Evolutionary conservation across 352 stramenopile genomes (phyloP).

Genomic region (Thalassiosira allenii): DNA sequence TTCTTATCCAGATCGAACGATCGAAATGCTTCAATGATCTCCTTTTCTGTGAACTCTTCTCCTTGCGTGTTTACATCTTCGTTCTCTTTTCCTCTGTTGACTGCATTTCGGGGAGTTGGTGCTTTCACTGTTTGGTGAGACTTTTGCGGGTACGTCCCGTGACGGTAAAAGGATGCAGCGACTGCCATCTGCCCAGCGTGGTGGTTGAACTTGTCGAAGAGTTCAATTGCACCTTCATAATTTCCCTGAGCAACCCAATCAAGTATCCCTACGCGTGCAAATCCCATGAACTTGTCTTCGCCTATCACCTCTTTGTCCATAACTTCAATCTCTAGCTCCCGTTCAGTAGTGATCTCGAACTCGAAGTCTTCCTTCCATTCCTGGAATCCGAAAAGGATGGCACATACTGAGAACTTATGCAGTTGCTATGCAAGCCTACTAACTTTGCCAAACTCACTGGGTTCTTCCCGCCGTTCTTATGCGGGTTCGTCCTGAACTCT

Average conservation of each 20-base stretch:
- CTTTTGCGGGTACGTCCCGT: constrained; percentile 43
- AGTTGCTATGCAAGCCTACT: too few species aligned
- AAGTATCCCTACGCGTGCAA: constrained; percentile 91
- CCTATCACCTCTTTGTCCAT: constrained; percentile 91
- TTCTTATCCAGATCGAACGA: constrained; percentile 96
- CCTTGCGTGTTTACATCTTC: constrained; percentile 6
- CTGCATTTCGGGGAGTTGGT: neutral
- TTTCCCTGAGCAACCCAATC: constrained; percentile 92
- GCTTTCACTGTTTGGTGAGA: neutral
- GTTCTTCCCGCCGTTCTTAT: constrained; percentile 92
- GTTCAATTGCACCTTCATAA: constrained; percentile 91
- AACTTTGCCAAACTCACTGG: too few species aligned
- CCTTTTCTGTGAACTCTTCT: constrained; percentile 95
- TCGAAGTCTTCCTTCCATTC: constrained; percentile 94
- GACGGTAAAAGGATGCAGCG: constrained; percentile 46
- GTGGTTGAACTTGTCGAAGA: constrained; percentile 90
- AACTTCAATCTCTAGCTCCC: constrained; percentile 92
- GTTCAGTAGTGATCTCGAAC: constrained; percentile 95
- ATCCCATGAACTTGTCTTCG: constrained; percentile 93
- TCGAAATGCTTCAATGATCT: constrained; percentile 94
- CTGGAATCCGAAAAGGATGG: too few species aligned
- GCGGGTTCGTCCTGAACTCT: constrained; percentile 79
- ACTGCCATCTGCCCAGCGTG: constrained; percentile 63
- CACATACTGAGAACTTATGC: too few species aligned
- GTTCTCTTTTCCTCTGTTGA: constrained; percentile 27